Percentiles rank a stretch among this genome's conserved stretches.
These are phyloP conservation scores for Fusarium metavorans DNA, from an alignment of 2,329 filamentous ascomycete genomes.

Conservation along the genomic window DNA sequence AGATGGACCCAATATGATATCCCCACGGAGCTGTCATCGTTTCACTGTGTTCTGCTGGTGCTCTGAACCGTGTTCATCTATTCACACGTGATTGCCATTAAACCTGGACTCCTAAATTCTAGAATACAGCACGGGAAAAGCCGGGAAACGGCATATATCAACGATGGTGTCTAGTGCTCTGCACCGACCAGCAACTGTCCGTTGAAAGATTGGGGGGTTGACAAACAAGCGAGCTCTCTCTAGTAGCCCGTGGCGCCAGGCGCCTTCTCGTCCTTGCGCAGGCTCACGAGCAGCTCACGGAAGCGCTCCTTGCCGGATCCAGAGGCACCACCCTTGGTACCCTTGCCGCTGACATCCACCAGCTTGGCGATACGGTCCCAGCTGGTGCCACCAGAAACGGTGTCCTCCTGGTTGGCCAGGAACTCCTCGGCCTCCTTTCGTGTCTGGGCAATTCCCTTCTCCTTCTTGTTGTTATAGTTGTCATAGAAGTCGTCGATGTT, in stretches of 20 bases:
- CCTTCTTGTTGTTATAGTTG: constrained; percentile 98
- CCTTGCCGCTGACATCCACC: constrained; percentile 97
- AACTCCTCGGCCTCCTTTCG: constrained; percentile 95
- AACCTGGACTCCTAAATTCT: constrained; percentile 48
- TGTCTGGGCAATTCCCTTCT: constrained; percentile 91
- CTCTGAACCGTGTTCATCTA: constrained; percentile 38
- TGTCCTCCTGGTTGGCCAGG: constrained; percentile 88
- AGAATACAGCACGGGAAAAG: constrained; percentile 45
- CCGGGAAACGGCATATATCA: constrained; percentile 40
- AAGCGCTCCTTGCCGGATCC: constrained; percentile 97
- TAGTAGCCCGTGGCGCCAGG: constrained; percentile 75
- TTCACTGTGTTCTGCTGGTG: background rate
- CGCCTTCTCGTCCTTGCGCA: constrained; percentile 94
- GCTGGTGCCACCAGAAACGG: constrained; percentile 92
- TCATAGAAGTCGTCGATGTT: constrained; percentile 99
- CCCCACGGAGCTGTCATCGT: constrained; percentile 16
- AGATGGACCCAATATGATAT: constrained; percentile 31
- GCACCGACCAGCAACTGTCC: constrained; percentile 32
- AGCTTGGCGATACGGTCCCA: constrained; percentile 99
- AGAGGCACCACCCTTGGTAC: constrained; percentile 83
- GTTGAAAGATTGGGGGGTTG: background rate
- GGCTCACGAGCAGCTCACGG: constrained; percentile 85
- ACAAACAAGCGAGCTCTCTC: constrained; percentile 20
- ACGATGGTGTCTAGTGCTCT: constrained; percentile 35
- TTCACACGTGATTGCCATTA: constrained; percentile 48